phyloP scores from a whole-genome alignment of 768 basidiomycete species.

The Lyophyllum semitale region DNA sequence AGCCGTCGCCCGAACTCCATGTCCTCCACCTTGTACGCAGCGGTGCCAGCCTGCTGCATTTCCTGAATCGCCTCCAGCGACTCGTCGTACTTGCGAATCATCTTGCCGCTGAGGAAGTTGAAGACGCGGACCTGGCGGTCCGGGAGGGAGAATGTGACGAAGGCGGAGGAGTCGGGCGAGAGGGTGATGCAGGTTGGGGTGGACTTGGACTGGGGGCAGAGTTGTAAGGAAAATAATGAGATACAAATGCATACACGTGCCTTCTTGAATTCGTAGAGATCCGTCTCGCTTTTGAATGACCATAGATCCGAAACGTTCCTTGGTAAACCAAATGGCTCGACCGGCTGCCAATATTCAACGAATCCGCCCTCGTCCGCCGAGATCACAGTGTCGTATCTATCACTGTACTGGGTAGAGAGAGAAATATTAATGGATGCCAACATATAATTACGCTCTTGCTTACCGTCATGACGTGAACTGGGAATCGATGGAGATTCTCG shows the following conservation, averaged over 20 bases:
- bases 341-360: conserved; percentile 94
- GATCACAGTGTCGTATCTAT: conserved; percentile 86
- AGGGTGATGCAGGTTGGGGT: conserved; percentile 90
- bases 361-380: conserved; percentile 96
- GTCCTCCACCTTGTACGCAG: conserved; percentile 89
- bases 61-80: conserved; percentile 90
- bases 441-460: conserved; percentile 28
- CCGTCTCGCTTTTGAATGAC: conserved; percentile 89
- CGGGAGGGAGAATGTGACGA: conserved; percentile 91
- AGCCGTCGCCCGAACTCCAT: conserved; percentile 99
- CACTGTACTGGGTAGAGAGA: conserved; percentile 68
- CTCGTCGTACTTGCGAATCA: conserved; percentile 94
- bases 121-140: conserved; percentile 95
- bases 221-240: neutral
- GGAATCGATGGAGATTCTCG: conserved; percentile 78
- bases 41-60: conserved; percentile 98
- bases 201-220: conserved; percentile 70
- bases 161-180: conserved; percentile 86
- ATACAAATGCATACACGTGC: conserved; percentile 36
- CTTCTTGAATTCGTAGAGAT: conserved; percentile 98
- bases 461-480: conserved; percentile 91
- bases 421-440: conserved; percentile 1
- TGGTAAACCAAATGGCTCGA: conserved; percentile 85
- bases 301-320: conserved; percentile 78
- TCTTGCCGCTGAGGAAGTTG: conserved; percentile 85